Evolutionary conservation across 1,139 yeast genomes (phyloP).

Genomic region (Kurtzmaniella quercitrusa): DNA sequence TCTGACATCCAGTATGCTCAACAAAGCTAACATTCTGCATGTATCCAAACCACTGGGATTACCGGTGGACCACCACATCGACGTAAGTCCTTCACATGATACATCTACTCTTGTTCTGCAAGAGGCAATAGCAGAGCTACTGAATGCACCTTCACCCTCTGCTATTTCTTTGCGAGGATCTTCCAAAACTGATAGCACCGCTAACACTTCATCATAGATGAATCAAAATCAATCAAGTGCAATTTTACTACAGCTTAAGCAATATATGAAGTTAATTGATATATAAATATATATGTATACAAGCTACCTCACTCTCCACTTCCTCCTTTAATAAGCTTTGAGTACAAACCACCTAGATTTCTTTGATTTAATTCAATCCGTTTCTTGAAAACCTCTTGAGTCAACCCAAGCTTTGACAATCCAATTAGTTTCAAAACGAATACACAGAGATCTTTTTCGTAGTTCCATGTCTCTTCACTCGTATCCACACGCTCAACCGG

Average conservation of each 20-base stretch:
- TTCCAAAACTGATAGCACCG: too few relatives aligned
- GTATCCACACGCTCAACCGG: slow-evolving; percentile 6
- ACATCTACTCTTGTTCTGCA: neutral
- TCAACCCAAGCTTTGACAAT: slow-evolving; percentile 36
- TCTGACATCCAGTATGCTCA: neutral
- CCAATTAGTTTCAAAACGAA: slow-evolving; percentile 48
- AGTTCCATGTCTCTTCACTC: slow-evolving; percentile 19
- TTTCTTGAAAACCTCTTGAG: slow-evolving; percentile 23
- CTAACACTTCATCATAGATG: too few relatives aligned
- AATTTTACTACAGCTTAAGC: too few relatives aligned
- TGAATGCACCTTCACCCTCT: neutral
- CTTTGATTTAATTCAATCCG: slow-evolving; percentile 48
- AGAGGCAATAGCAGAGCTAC: neutral
- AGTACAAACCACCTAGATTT: slow-evolving; percentile 41
- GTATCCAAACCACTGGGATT: neutral
- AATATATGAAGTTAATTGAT: too few relatives aligned
- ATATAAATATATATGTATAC: too few relatives aligned
- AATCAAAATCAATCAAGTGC: too few relatives aligned
- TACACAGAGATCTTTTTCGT: slow-evolving; percentile 48
- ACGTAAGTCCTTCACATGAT: neutral
- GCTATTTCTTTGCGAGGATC: too few relatives aligned
- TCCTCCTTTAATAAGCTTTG: slow-evolving; percentile 8
- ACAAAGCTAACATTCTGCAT: neutral
- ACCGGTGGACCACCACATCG: neutral
- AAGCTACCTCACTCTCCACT: too few relatives aligned